Conservation (phyloP, 257 asterid species). For the Primulina huaijiensis region DNA sequence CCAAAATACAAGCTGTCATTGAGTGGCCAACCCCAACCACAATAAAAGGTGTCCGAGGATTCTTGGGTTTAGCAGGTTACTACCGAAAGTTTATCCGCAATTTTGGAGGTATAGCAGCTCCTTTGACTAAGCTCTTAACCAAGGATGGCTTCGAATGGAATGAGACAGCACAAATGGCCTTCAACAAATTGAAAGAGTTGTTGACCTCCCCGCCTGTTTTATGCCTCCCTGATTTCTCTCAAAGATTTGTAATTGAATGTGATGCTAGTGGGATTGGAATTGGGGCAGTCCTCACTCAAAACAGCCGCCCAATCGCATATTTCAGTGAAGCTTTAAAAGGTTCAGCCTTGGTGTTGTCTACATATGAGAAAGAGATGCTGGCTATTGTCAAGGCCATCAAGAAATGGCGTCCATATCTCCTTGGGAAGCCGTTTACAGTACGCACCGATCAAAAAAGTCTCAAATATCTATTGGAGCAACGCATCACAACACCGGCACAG, state of each 20-base stretch:
- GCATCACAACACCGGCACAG: not conserved
- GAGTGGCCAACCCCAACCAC: not conserved
- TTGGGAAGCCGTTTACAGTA: not conserved
- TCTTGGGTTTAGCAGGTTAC: not conserved
- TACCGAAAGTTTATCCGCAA: slow-evolving; percentile 1
- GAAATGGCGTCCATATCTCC: slow-evolving; percentile 9
- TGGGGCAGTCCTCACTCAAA: not conserved
- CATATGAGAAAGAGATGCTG: not conserved
- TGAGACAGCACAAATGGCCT: not conserved
- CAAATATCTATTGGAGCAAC: slow-evolving; percentile 8
- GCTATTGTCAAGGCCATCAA: not conserved
- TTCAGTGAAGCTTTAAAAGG: slow-evolving; percentile 9
- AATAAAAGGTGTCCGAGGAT: not conserved
- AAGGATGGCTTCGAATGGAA: not conserved
- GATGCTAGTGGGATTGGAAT: slow-evolving; percentile 9
- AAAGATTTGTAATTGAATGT: slow-evolving; percentile 4
- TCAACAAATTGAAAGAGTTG: not conserved
- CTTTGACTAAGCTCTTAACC: not conserved
- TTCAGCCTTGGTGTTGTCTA: not conserved
- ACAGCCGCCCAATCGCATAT: not conserved
- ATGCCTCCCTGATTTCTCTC: not conserved
- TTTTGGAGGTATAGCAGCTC: not conserved
- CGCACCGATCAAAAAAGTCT: not conserved
- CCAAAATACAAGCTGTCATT: not conserved
- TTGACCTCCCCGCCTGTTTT: slow-evolving; percentile 8